Percentiles rank a stretch among this genome's conserved stretches.
phyloP scores from a whole-genome alignment of 2,329 filamentous ascomycete genomes.

The Cytospora leucostoma region DNA sequence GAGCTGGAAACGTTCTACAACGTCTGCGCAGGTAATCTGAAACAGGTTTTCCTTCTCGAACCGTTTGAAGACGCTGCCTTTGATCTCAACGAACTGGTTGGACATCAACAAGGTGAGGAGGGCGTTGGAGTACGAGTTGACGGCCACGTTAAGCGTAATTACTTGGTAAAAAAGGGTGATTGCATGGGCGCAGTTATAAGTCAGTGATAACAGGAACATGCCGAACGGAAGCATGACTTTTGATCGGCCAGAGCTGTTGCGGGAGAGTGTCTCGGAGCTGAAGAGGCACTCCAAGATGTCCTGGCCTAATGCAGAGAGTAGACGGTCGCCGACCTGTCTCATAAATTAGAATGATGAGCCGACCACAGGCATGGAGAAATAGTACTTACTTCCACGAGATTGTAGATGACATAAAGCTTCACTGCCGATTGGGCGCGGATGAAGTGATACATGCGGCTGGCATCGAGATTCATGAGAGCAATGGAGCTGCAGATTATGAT shows the following conservation, averaged over 20 bases:
- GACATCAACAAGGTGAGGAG: slow-evolving; percentile 88
- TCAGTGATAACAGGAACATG: slow-evolving; percentile 84
- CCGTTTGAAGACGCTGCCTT: slow-evolving; percentile 96
- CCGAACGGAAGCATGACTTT: slow-evolving; percentile 87
- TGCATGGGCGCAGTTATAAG: slow-evolving; percentile 86
- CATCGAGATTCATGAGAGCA: slow-evolving; percentile 87
- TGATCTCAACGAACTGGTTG: slow-evolving; percentile 99
- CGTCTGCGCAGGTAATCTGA: slow-evolving; percentile 92
- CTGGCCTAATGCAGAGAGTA: slow-evolving; percentile 89
- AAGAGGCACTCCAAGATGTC: slow-evolving; percentile 96
- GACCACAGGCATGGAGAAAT: background rate
- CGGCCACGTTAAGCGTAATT: slow-evolving; percentile 94
- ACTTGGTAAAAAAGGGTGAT: slow-evolving; percentile 94
- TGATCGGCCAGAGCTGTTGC: slow-evolving; percentile 83
- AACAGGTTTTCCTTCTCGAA: slow-evolving; percentile 98
- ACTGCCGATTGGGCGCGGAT: slow-evolving; percentile 96
- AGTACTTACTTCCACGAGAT: slow-evolving; percentile 74
- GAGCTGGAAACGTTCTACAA: slow-evolving; percentile 95
- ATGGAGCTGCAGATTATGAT: slow-evolving; percentile 85
- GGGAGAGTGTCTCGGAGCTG: slow-evolving; percentile 86
- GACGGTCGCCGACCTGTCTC: slow-evolving; percentile 71
- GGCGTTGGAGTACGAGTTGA: slow-evolving; percentile 98
- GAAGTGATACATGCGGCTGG: slow-evolving; percentile 96
- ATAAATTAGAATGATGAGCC: background rate
- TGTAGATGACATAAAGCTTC: slow-evolving; percentile 98